phyloP scores from a whole-genome alignment of 2,329 filamentous ascomycete genomes.

The Stromatinia cepivora region DNA sequence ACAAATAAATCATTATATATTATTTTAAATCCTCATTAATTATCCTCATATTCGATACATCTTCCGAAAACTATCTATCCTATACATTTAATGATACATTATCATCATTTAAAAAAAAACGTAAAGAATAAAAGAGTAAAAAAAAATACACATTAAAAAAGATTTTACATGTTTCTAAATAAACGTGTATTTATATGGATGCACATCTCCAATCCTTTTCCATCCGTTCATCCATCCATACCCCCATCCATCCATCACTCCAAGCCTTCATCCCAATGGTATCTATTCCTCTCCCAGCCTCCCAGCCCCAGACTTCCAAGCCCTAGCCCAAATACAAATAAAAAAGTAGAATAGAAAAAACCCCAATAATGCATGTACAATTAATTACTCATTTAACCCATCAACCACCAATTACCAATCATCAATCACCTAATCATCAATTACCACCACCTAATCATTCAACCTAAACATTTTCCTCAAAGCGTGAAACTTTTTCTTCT shows the following conservation, averaged over 20 bases:
- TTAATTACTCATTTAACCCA: neutral
- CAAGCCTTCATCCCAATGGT: neutral
- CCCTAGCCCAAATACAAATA: neutral
- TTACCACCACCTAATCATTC: conserved; percentile 47
- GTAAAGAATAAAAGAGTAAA: too few relatives aligned
- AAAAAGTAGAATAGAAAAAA: neutral
- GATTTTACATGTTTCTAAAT: neutral
- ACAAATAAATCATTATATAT: too few relatives aligned
- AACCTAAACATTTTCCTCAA: conserved; percentile 66
- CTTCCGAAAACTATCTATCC: too few relatives aligned
- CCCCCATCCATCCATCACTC: neutral
- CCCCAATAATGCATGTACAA: neutral
- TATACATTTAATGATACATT: too few relatives aligned
- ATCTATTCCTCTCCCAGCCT: too few relatives aligned
- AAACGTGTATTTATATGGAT: neutral
- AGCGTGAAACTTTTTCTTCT: conserved; percentile 68
- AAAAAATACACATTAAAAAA: too few relatives aligned
- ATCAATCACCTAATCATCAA: neutral
- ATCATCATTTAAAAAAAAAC: too few relatives aligned
- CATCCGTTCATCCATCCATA: neutral
- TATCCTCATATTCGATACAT: too few relatives aligned
- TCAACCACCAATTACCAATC: neutral
- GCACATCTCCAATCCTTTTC: neutral
- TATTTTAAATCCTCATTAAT: too few relatives aligned
- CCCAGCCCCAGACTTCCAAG: too few relatives aligned